phyloP scores from a whole-genome alignment of 306 rosid genomes.

The Comarum palustre region DNA sequence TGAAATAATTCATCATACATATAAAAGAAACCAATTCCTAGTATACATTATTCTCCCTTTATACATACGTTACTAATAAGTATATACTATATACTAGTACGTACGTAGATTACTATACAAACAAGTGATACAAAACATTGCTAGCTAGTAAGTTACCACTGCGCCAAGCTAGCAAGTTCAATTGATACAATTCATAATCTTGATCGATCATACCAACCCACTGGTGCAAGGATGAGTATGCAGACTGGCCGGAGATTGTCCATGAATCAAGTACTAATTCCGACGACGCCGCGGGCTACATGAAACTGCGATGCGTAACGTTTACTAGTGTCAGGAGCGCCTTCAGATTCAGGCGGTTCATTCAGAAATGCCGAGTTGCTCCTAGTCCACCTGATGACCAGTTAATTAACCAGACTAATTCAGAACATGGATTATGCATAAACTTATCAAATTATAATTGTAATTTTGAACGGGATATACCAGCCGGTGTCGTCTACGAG shows the following conservation, averaged over 20 bases:
- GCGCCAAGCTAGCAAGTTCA: too few species aligned
- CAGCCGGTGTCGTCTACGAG: conserved; percentile 50
- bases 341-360: conserved; percentile 59
- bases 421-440: too few species aligned
- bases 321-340: conserved; percentile 34
- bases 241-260: too few species aligned
- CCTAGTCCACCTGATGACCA: conserved; percentile 74
- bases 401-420: not conserved
- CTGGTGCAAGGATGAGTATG: not conserved
- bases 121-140: too few species aligned
- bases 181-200: too few species aligned
- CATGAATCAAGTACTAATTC: conserved; percentile 29
- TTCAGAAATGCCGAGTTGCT: conserved; percentile 92
- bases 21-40: too few species aligned
- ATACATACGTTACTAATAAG: too few species aligned
- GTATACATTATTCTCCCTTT: too few species aligned
- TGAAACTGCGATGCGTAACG: conserved; percentile 54
- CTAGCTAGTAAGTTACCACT: too few species aligned
- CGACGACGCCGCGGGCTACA: conserved; percentile 31
- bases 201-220: not conserved
- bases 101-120: too few species aligned
- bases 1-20: too few species aligned
- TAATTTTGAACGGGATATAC: conserved; percentile 24
- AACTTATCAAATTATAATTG: not conserved
- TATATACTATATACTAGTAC: too few species aligned